These are phyloP conservation scores for Sporothrix humicola DNA, from an alignment of 2,329 filamentous ascomycete genomes.

Conservation along the genomic window DNA sequence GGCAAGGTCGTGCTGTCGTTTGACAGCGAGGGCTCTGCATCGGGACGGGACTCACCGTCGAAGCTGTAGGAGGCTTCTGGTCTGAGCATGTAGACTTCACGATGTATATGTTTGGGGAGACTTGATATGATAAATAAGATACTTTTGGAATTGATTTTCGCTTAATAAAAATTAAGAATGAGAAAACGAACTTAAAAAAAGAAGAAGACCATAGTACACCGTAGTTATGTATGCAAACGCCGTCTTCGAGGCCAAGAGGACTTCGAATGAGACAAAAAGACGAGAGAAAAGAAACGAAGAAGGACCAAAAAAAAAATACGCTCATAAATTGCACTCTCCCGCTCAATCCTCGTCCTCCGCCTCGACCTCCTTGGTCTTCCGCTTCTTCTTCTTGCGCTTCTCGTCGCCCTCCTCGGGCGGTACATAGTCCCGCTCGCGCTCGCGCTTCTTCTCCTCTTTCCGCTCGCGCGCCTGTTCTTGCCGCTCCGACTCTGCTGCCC, in stretches of 20 bases:
- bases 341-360: constrained; percentile 16
- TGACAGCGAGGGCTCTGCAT: constrained; percentile 40
- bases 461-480: constrained; percentile 84
- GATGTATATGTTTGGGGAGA: neutral
- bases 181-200: neutral
- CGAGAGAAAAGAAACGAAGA: neutral
- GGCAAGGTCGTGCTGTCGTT: constrained; percentile 88
- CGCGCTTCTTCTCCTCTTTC: constrained; percentile 85
- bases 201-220: constrained; percentile 21
- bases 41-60: constrained; percentile 38
- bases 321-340: neutral
- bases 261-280: neutral
- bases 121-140: neutral
- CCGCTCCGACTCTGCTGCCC: constrained; percentile 77
- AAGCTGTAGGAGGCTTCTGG: constrained; percentile 49
- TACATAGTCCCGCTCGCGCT: constrained; percentile 84
- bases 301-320: neutral
- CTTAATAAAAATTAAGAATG: neutral
- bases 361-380: constrained; percentile 38
- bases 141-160: neutral
- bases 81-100: neutral
- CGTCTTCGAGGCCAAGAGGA: neutral
- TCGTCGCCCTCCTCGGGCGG: constrained; percentile 78
- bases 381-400: constrained; percentile 63
- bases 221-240: constrained; percentile 1